phyloP scores from a whole-genome alignment of 768 basidiomycete genomes.

The Coprinopsis sp. region DNA sequence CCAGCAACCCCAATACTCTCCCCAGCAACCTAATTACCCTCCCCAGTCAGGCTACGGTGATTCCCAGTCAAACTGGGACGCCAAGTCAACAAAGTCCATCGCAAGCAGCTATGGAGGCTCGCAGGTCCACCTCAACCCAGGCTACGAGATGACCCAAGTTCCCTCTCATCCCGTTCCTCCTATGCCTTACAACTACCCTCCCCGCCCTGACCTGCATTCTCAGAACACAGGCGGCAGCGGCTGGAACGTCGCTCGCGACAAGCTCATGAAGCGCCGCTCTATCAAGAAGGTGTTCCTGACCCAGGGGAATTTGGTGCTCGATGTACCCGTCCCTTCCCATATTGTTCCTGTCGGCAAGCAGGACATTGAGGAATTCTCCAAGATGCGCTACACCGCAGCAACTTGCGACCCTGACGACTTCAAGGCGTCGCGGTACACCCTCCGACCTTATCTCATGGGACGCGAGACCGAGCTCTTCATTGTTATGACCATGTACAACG shows the following conservation, averaged over 20 bases:
- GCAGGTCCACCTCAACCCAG: constrained; percentile 64
- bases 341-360: constrained; percentile 67
- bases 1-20: constrained; percentile 24
- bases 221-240: constrained; percentile 47
- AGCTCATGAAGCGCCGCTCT: constrained; percentile 78
- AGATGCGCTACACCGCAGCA: constrained; percentile 84
- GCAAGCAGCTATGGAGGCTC: constrained; percentile 66
- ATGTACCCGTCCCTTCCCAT: constrained; percentile 73
- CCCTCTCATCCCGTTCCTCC: constrained; percentile 50
- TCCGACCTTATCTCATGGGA: constrained; percentile 73
- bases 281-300: constrained; percentile 75
- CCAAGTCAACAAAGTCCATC: constrained; percentile 54
- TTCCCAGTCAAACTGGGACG: constrained; percentile 45
- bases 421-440: constrained; percentile 68
- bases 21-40: constrained; percentile 30
- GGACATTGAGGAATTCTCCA: constrained; percentile 68
- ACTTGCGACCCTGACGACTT: constrained; percentile 91
- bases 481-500: constrained; percentile 96
- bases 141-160: constrained; percentile 54
- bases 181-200: constrained; percentile 42
- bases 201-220: constrained; percentile 43
- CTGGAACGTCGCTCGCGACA: constrained; percentile 67
- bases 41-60: constrained; percentile 35
- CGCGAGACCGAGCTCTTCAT: constrained; percentile 91
- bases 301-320: constrained; percentile 81